Evolutionary conservation across 2,329 filamentous ascomycete species (phyloP), one percentile per base, ranked within the genome.

Genomic region (Scedosporium boydii): DNA sequence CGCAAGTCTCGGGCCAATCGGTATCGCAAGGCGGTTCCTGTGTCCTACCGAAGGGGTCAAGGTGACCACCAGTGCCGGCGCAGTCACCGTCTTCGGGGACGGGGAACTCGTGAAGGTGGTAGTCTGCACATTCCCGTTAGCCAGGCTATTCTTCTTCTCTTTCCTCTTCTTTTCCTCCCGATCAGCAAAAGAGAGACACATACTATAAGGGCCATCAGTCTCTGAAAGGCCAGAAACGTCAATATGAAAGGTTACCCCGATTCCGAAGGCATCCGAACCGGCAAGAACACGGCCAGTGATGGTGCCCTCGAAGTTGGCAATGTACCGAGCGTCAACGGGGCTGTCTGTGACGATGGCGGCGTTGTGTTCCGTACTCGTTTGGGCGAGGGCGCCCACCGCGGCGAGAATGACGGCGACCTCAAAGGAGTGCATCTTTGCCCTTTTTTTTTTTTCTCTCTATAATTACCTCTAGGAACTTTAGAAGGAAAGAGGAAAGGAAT

Each of bases 31-130:
- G 67, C 23, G 79, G 75, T 0, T 68, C 68, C 66, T 83, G 76
- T 55, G 78, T 78, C 38, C 82, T 80, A 38, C 75, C 68, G 68
- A 77, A 85, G 3, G 84, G 83, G 67, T 86, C 82, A 6, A 86
- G 76, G 67, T 87, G 84, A 4, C 70, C 77, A 38, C 79, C 74
- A 1, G 84, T 80, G 4, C 70, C 72, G 63, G 76, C 79, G 75
- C 85, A 87, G 74, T 82, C 82, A 56, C 83, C 83, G 65, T 79
- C 73, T 34, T 71, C 68, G 10, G 80, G 77, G 18, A 86, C 78
- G 4, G 80, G 77, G n/a, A 72, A 64, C 46, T 76, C 74, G 70
- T 87, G 84, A 67, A 87, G 76, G 68, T 87, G 84, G 73, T 84
- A 87, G 60, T 74, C 82, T 81, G 29, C 29, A 9, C 29, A 34